Evolutionary conservation across 306 rosid species (phyloP), one percentile per base, ranked within the genome.

Genomic region (Benincasa hispida): DNA sequence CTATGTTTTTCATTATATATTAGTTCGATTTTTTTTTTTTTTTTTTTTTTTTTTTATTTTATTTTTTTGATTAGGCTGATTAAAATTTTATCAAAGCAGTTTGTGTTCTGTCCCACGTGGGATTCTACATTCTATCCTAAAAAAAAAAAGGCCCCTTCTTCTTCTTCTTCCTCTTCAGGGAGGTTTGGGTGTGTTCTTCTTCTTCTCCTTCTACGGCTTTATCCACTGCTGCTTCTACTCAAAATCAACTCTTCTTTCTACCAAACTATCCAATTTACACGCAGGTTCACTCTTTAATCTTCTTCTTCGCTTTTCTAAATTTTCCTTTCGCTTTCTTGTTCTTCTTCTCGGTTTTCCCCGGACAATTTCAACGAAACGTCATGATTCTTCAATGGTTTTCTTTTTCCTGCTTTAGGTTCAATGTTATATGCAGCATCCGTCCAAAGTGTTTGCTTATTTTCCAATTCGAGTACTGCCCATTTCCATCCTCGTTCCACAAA

Each of bases 351-450:
- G 8, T 58, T 58, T 58, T 6, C 9, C 34, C 66, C 11, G n/a
- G 19, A n/a, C 12, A 68, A 68, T 1, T 66, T 67, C 51, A 67
- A 67, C 6, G 35, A 68, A 68, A 42, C 11, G 5, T 22, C 54
- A 13, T 24, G 35, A 24, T 69, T 42, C 32, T 67, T 39, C 53
- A 37, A 11, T 32, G 73, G 53, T 70, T 70, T 70, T 72, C 61
- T 37, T 12, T 32, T 35, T 56, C 19, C 11, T 35, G 45, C 4
- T 15, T 41, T 32, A 34, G 77, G 72, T 81, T 84, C 92, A 89
- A 91, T 93, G 98, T 89, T 79, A 87, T 81, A 53, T 82, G 82
- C 87, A 51, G 76, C 85, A 17, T 86, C 86, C 73, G 74, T 77
- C 78, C 85, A 91, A 48, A 68, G 68, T 80, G 83, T 73, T 79